Conservation (phyloP, 345 rosid species). For the Odontarrhena argentea region DNA sequence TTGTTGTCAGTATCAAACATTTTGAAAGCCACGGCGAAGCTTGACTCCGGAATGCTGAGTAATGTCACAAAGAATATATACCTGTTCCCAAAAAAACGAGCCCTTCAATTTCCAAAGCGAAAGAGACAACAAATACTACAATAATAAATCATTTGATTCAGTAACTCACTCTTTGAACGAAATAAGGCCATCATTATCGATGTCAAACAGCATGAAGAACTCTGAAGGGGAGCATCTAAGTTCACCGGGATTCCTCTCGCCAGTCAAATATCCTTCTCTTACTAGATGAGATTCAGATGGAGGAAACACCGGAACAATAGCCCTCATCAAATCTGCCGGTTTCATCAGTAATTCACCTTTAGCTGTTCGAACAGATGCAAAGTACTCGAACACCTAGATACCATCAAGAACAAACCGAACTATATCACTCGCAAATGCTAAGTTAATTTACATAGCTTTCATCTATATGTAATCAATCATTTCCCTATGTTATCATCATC, state of each 20-base stretch:
- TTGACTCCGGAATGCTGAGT: constrained; percentile 87
- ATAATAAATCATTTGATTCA: neutral
- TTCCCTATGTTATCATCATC: neutral
- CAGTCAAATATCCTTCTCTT: constrained; percentile 85
- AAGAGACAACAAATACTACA: neutral
- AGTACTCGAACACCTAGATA: constrained; percentile 80
- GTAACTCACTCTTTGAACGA: constrained; percentile 90
- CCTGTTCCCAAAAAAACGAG: constrained; percentile 50
- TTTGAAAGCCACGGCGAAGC: constrained; percentile 82
- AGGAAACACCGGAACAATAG: constrained; percentile 90
- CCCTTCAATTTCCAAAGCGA: constrained; percentile 15
- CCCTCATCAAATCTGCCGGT: constrained; percentile 92
- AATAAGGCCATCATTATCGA: constrained; percentile 73
- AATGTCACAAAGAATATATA: constrained; percentile 89
- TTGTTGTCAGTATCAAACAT: constrained; percentile 82
- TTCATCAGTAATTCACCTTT: constrained; percentile 78
- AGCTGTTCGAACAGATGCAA: constrained; percentile 59
- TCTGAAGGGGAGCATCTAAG: constrained; percentile 72
- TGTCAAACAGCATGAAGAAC: constrained; percentile 91
- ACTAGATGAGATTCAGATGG: constrained; percentile 84
- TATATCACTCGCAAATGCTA: neutral
- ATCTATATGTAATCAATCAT: neutral
- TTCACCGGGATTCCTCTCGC: constrained; percentile 89
- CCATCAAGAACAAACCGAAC: neutral
- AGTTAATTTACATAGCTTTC: neutral